Percentiles rank a stretch among this genome's conserved stretches.
These are phyloP conservation scores for Neurospora tetraspora DNA, from an alignment of 495 filamentous ascomycete genomes.

Conservation along the genomic window DNA sequence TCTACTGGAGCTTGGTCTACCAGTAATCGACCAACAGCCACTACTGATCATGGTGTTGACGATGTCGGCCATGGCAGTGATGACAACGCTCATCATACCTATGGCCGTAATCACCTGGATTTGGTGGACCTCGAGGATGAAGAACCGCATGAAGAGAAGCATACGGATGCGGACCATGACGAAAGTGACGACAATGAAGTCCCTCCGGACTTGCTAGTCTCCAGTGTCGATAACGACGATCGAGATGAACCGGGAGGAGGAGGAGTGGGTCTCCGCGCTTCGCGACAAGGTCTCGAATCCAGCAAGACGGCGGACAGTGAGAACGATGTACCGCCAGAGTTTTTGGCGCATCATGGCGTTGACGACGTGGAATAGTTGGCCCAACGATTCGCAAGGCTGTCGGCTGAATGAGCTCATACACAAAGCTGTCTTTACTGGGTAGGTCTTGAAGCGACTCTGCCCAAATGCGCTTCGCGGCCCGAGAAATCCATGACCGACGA, in stretches of 20 bases:
- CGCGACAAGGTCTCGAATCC: background rate
- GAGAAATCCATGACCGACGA: no score
- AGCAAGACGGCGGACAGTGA: slow-evolving; percentile 24
- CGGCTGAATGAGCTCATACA: background rate
- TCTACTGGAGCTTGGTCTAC: background rate
- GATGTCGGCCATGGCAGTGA: background rate
- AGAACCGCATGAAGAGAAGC: slow-evolving; percentile 16
- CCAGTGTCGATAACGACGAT: background rate
- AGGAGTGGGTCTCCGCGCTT: background rate
- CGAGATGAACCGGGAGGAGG: background rate
- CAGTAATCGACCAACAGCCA: background rate
- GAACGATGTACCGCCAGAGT: slow-evolving; percentile 32
- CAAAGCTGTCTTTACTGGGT: background rate
- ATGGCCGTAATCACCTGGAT: slow-evolving; percentile 20
- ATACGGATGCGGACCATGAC: background rate
- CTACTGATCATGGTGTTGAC: background rate
- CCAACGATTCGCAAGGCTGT: background rate
- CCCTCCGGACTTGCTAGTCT: slow-evolving; percentile 11
- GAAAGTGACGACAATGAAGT: slow-evolving; percentile 22
- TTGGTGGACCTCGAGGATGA: slow-evolving; percentile 27
- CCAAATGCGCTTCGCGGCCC: no score
- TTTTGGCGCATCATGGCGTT: slow-evolving; percentile 15
- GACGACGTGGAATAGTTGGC: slow-evolving; percentile 3
- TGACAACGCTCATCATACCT: slow-evolving; percentile 12
- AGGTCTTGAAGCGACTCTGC: no score